Base-by-base conservation (phyloP, 805 yeast genomes). In the Candida ortonii region DNA sequence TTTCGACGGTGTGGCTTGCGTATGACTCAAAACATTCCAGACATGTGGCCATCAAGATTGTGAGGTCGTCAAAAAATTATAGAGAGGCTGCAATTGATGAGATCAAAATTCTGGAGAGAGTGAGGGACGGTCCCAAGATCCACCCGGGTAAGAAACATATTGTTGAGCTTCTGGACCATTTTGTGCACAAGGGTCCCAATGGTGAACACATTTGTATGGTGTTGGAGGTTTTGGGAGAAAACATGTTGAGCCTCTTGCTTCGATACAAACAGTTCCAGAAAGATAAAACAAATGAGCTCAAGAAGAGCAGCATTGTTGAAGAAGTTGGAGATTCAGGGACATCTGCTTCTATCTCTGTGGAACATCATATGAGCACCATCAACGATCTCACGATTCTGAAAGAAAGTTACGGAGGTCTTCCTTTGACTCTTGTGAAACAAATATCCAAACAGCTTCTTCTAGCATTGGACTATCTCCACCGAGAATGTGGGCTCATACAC, bases 1-100 rank as follows among this genome's bases (percentile, higher is more conserved):
- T 79, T 47, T 73, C 81, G 24, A 78, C 84, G 1, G 85, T 79
- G n/a, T 79, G 84, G 84, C 55, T 79, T 18, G 82, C 82, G 1
- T 57, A 52, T 32, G 73, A 70, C 33, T 43, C 55, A 2, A 36
- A 44, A 3, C 26, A 48, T 11, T 61, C 62, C 12, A 51, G 63
- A 18, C 80, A 75, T 47, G 81, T 75, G 38, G 84, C 84, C 15
- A 64, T 79, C 46, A 79, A 79, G 49, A 71, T 79, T 42, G 82
- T 78, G 13, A 66, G 78, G 41, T 68, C 80, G 2, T 67, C 72
- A 17, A 55, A 62, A 22, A 68, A 66, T 51, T 78, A 76, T 54
- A 60, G 69, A 13, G 80, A 76, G 43, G 78, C 84, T n/a, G 84
- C 84, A 1, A 54, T 70, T 23, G 85, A 78, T 55, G 86, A 79